Evolutionary conservation across 1,284 basidiomycete genomes (phyloP), one percentile per base, ranked within the genome.

Genomic region (Tilletia caries): DNA sequence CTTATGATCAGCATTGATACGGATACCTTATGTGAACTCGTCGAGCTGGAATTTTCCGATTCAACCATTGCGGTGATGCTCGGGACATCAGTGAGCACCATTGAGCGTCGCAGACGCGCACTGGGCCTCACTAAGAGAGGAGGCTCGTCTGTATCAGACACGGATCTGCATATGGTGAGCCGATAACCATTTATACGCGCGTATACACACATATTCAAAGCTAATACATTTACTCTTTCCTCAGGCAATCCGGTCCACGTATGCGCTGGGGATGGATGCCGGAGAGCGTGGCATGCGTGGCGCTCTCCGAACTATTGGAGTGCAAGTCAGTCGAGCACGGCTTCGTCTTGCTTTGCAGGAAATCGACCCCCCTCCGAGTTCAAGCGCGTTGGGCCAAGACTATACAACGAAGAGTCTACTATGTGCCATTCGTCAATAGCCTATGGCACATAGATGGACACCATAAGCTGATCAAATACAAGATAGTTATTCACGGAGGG

Each of bases 401-500:
- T n/a, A 8, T 52, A 8, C 10, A 58, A 23, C 54, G 54, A 15
- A 25, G 54, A 6, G 54, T 13, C 4, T 58, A 58, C 27, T 58
- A 29, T 20, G 54, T 58, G 8, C 54, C 54, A 5, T 58, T 58
- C 54, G 54, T 58, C 25, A 58, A 58, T 23, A 13, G 10, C 10
- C 27, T 58, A 8, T 58, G 54, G 54, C 54, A 58, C 20, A 58
- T 58, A 6, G 54, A 58, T 25, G 54, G 54, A 6, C 54, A 58
- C 20, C 54, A 58, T 23, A 58, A 58, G 54, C 29, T 58, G 18
- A 88, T 88, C 18, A 46, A 46, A 0, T 88, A 86, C 86, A 86
- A 86, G 0, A 83, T 88, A 65, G 85, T 88, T 0, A 85, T 88
- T 18, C 87, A 88, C 80, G 86, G 86, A 0, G 48, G 85, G 3